A percentile compares a stretch with the other conserved stretches of the same genome.
These are phyloP conservation scores for Incumbomyces lentus DNA, from an alignment of 2,329 filamentous ascomycete genomes.

Conservation along the genomic window DNA sequence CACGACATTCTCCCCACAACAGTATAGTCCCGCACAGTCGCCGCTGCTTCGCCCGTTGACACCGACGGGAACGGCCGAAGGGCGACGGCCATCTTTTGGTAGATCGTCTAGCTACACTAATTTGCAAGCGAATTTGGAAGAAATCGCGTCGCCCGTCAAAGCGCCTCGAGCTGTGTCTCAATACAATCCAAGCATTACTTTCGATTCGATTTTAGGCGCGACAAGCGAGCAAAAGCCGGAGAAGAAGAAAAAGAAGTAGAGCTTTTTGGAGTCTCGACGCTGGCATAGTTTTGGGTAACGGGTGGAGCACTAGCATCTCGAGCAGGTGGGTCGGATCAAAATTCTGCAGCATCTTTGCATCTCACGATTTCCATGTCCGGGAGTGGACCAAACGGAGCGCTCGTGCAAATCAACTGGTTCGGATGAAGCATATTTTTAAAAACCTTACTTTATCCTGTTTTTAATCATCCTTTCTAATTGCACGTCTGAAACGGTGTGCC, in stretches of 20 bases:
- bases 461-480: too few species aligned
- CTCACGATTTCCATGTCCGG: too few species aligned
- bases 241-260: constrained; percentile 24
- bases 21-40: constrained; percentile 22
- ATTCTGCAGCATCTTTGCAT: too few species aligned
- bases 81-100: constrained; percentile 24
- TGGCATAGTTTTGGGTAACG: neutral
- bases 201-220: constrained; percentile 38
- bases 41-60: constrained; percentile 28
- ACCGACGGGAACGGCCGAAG: constrained; percentile 27
- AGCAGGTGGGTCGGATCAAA: too few species aligned
- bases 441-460: too few species aligned
- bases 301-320: too few species aligned
- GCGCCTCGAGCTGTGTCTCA: constrained; percentile 30
- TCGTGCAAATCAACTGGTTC: too few species aligned
- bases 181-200: constrained; percentile 39
- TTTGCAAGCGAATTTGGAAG: constrained; percentile 34
- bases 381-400: too few species aligned
- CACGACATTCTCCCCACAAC: constrained; percentile 17
- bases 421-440: too few species aligned
- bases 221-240: constrained; percentile 30
- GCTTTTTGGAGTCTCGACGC: neutral
- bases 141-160: constrained; percentile 26
- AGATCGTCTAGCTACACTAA: constrained; percentile 35
- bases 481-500: too few species aligned